A percentile compares a stretch with the other conserved stretches of the same genome.
These are phyloP conservation scores for Cyclotella distinguenda DNA, from an alignment of 108 stramenopile species.

Conservation along the genomic window DNA sequence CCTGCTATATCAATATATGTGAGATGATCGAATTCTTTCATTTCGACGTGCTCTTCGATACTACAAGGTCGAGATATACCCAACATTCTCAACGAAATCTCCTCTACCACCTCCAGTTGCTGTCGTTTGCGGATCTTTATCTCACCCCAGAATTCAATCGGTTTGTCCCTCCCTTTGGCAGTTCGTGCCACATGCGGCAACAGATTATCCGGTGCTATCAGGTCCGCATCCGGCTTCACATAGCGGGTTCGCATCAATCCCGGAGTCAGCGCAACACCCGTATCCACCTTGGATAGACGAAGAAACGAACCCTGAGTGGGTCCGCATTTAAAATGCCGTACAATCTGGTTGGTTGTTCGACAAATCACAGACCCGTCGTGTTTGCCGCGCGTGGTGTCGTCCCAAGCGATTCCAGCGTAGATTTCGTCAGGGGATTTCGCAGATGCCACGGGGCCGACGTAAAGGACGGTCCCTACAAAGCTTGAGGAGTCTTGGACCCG, in stretches of 20 bases:
- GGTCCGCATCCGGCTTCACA: conserved; percentile 68
- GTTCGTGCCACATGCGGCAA: conserved; percentile 77
- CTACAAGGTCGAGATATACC: conserved; percentile 57
- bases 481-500: conserved; percentile 81
- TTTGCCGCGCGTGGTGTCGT: conserved; percentile 80
- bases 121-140: conserved; percentile 72
- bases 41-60: conserved; percentile 30
- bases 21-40: conserved; percentile 53
- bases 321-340: conserved; percentile 75
- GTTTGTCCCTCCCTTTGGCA: conserved; percentile 67
- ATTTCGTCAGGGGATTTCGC: conserved; percentile 73
- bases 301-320: conserved; percentile 77
- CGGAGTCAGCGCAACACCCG: conserved; percentile 57
- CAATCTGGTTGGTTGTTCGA: conserved; percentile 65
- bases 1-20: conserved; percentile 80
- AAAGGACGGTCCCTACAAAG: conserved; percentile 82
- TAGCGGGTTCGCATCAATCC: conserved; percentile 61
- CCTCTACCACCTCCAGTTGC: conserved; percentile 66
- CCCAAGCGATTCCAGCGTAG: conserved; percentile 89
- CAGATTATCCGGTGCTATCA: conserved; percentile 78
- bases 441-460: conserved; percentile 85
- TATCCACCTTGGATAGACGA: conserved; percentile 58
- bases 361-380: conserved; percentile 87
- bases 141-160: conserved; percentile 86
- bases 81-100: conserved; percentile 73